phyloP scores from a whole-genome alignment of 257 asterid genomes.

The Schizonepeta tenuifolia region DNA sequence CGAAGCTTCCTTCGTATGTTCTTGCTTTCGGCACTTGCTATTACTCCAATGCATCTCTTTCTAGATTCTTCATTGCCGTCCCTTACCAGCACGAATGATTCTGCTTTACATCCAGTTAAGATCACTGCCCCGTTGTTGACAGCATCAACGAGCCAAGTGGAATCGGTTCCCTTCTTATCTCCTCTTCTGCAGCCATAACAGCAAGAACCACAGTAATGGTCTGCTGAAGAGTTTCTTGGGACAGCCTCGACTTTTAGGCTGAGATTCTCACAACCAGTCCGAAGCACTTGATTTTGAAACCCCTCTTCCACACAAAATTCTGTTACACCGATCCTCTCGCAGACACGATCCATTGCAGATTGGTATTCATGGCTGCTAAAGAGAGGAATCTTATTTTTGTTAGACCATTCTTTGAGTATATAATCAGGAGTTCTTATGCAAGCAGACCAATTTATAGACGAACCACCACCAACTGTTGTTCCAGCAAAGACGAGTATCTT shows the following conservation, averaged over 20 bases:
- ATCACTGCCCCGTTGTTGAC: slow-evolving; percentile 72
- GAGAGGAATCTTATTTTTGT: slow-evolving; percentile 48
- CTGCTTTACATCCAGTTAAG: slow-evolving; percentile 75
- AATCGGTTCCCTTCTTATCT: slow-evolving; percentile 76
- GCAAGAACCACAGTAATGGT: slow-evolving; percentile 91
- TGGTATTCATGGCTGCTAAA: slow-evolving; percentile 58
- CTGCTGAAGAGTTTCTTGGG: slow-evolving; percentile 68
- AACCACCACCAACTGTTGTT: slow-evolving; percentile 78
- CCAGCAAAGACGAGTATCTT: slow-evolving; percentile 77
- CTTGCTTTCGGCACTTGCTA: slow-evolving; percentile 48
- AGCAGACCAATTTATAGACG: slow-evolving; percentile 86
- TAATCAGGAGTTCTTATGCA: slow-evolving; percentile 74
- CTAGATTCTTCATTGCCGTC: slow-evolving; percentile 28
- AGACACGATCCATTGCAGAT: slow-evolving; percentile 79
- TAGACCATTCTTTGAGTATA: slow-evolving; percentile 78
- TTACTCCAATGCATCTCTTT: slow-evolving; percentile 69
- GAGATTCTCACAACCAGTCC: slow-evolving; percentile 71
- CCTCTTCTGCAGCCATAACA: slow-evolving; percentile 86
- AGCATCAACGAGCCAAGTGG: slow-evolving; percentile 93
- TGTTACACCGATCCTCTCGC: slow-evolving; percentile 77
- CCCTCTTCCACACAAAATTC: slow-evolving; percentile 60
- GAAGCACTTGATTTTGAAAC: slow-evolving; percentile 69
- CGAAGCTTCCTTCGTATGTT: slow-evolving; percentile 45
- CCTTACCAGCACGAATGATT: slow-evolving; percentile 50
- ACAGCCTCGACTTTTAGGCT: slow-evolving; percentile 59